Percentiles rank a stretch among this genome's conserved stretches.
These are phyloP conservation scores for Fonsecaea nubica DNA, from an alignment of 2,329 filamentous ascomycete genomes.

Conservation along the genomic window DNA sequence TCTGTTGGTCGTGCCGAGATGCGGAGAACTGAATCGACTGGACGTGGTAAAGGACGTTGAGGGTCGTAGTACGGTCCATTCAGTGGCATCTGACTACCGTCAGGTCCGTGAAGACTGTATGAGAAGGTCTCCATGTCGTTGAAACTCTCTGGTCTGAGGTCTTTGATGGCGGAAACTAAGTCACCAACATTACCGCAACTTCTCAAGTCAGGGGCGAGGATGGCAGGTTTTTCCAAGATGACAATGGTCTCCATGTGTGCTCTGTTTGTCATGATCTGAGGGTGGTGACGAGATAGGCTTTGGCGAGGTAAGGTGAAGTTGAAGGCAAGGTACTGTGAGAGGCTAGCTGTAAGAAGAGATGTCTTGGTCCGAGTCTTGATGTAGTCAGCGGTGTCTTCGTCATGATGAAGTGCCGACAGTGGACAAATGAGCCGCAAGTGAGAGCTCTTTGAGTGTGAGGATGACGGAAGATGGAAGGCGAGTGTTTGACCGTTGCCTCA, in stretches of 20 bases:
- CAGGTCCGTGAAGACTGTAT: neutral
- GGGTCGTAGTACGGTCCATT: neutral
- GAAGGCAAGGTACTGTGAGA: neutral
- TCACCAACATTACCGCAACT: constrained; percentile 4
- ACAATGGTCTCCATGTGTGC: constrained; percentile 10
- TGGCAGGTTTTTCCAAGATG: constrained; percentile 13
- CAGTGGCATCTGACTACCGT: neutral
- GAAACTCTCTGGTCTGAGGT: neutral
- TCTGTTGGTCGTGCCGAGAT: neutral
- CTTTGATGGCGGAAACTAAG: neutral
- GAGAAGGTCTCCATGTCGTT: constrained; percentile 8
- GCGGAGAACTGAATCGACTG: neutral
- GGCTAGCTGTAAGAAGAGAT: neutral
- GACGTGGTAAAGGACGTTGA: neutral
- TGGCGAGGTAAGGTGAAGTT: neutral
- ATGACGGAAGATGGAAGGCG: neutral
- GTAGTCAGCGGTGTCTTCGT: neutral
- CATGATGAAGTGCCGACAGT: neutral
- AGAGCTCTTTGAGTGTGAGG: neutral
- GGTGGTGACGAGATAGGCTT: neutral
- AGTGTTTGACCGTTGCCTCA: neutral
- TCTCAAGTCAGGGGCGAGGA: constrained; percentile 10
- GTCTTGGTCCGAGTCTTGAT: neutral
- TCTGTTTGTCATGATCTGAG: neutral
- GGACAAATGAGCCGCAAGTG: neutral